Evolutionary conservation across 495 filamentous ascomycete genomes (phyloP), one percentile per base, ranked within the genome.

Genomic region (Podospora tetraspora): DNA sequence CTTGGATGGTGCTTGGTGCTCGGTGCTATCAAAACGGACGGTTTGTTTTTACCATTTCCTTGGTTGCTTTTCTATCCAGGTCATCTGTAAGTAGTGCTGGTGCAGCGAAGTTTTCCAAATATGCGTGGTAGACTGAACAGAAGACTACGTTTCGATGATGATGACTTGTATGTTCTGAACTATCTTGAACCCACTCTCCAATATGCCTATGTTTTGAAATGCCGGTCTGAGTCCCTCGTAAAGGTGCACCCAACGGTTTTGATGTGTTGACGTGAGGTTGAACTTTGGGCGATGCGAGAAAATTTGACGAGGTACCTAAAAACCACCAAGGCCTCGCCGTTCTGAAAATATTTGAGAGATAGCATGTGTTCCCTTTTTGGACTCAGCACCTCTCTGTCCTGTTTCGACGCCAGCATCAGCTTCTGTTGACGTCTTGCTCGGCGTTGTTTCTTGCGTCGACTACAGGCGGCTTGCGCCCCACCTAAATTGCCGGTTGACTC

Each of bases 81-180:
- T 74, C 71, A 69, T 72, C 64, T 77, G 75, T 76, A 74, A 68
- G 70, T 76, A 77, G 75, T 69, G 67, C 73, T 57, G 76, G 75
- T 69, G 67, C 73, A 43, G 69, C 62, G 69, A 70, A 77, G 68
- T 70, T 77, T 71, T 66, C 63, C 67, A 77, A 77, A 75, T 76
- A 78, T 76, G 74, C 70, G 66, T 73, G 64, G 68, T 77, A 78
- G 76, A 76, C 76, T 72, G 73, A 78, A 74, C 56, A 69, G 57
- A 64, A 58, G 62, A 66, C 43, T 52, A 66, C 30, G 34, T 62
- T 68, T 57, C 61, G 64, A 66, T 25, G 64, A 66, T n/a, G 24
- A 29, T 62, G 29, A n/a, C 32, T 62, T 21, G 19, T 24, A 21
- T 63, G 29, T 52, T 27, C 24, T 23, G 1, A 10, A 30, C 23